phyloP scores from a whole-genome alignment of 164 flowering plant species.

The Kalanchoe fedtschenkoi region DNA sequence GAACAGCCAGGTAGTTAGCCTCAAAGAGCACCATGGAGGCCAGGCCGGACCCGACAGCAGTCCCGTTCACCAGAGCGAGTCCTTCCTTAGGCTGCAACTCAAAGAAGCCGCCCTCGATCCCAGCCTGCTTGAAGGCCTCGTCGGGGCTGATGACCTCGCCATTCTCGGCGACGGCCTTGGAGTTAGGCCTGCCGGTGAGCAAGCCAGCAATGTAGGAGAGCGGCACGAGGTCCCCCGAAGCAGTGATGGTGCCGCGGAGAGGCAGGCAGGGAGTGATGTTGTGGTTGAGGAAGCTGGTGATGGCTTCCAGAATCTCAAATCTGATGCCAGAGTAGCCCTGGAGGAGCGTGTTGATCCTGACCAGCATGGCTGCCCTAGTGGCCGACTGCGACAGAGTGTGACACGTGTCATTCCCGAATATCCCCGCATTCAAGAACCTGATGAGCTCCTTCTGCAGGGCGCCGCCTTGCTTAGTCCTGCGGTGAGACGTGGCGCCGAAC shows the following conservation, averaged over 20 bases:
- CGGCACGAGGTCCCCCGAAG: slow-evolving; percentile 36
- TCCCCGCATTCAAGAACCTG: slow-evolving; percentile 35
- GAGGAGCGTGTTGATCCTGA: slow-evolving; percentile 34
- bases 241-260: slow-evolving; percentile 37
- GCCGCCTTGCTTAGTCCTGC: slow-evolving; percentile 15
- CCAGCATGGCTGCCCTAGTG: slow-evolving; percentile 34
- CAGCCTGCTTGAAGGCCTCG: slow-evolving; percentile 23
- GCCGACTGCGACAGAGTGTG: slow-evolving; percentile 29
- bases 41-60: slow-evolving; percentile 36
- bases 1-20: slow-evolving; percentile 21
- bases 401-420: slow-evolving; percentile 23
- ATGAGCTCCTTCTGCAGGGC: slow-evolving; percentile 46
- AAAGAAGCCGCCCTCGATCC: slow-evolving; percentile 23
- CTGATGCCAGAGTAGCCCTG: slow-evolving; percentile 40
- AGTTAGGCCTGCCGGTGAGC: slow-evolving; percentile 31
- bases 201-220: slow-evolving; percentile 38
- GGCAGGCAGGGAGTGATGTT: slow-evolving; percentile 35
- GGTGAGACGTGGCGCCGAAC: slow-evolving; percentile 50
- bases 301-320: slow-evolving; percentile 34
- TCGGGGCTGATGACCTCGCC: slow-evolving; percentile 19
- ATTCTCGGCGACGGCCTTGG: slow-evolving; percentile 24
- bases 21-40: slow-evolving; percentile 35
- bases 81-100: slow-evolving; percentile 43
- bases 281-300: slow-evolving; percentile 25
- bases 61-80: slow-evolving; percentile 33